These are phyloP conservation scores for Zopfia rhizophila DNA, from an alignment of 2,329 filamentous ascomycete genomes.

Conservation along the genomic window DNA sequence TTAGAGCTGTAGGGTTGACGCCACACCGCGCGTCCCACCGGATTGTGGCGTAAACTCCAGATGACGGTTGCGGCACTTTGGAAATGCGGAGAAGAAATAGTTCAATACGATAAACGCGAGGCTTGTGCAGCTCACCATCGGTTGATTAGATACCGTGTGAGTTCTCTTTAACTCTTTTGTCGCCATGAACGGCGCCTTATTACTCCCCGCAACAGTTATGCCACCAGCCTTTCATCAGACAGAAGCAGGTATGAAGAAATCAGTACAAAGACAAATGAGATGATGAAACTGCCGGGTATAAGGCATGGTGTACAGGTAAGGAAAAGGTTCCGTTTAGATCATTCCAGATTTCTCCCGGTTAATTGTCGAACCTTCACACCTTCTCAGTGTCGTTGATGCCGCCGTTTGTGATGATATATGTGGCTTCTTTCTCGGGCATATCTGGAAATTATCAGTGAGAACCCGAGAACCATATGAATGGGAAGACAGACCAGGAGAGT, in stretches of 20 bases:
- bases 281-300: background rate
- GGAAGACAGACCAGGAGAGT: constrained; percentile 67
- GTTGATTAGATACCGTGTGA: background rate
- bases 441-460: constrained; percentile 58
- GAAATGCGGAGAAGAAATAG: too few relatives aligned
- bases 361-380: constrained; percentile 51
- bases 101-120: too few relatives aligned
- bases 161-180: background rate
- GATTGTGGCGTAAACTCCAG: constrained; percentile 1
- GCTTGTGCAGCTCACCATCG: too few relatives aligned
- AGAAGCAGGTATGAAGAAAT: background rate
- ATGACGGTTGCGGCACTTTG: too few relatives aligned
- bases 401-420: constrained; percentile 75
- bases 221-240: background rate
- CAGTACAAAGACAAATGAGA: background rate
- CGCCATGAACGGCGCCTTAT: background rate
- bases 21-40: constrained; percentile 10
- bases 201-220: background rate
- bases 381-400: constrained; percentile 76
- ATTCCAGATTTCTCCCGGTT: background rate
- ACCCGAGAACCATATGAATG: background rate
- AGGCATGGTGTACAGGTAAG: background rate
- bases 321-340: background rate
- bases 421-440: constrained; percentile 75
- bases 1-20: constrained; percentile 10